A percentile compares a stretch with the other conserved stretches of the same genome.
phyloP scores from a whole-genome alignment of 495 filamentous ascomycete species.

The Alectoria sarmentosa region DNA sequence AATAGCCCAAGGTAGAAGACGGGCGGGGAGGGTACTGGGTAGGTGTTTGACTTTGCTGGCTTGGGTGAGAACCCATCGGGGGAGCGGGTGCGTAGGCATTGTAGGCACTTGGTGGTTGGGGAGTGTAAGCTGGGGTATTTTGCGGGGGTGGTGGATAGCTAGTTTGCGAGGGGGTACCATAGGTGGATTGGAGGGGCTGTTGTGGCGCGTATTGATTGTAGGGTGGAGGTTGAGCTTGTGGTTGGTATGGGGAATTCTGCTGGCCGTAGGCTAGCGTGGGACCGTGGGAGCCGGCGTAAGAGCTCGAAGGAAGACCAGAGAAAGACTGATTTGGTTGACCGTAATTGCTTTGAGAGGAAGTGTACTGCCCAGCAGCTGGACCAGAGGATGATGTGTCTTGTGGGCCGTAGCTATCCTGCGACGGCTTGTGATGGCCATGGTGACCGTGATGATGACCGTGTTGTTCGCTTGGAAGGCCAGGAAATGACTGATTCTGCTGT shows the following conservation, averaged over 20 bases:
- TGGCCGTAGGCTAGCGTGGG: conserved; percentile 12
- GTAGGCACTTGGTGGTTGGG: conserved; percentile 13
- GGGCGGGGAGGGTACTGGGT: conserved; percentile 14
- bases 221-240: conserved; percentile 9
- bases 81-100: conserved; percentile 12
- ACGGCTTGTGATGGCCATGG: conserved; percentile 7
- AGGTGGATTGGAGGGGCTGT: not conserved
- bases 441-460: conserved; percentile 12
- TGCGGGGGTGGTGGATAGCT: conserved; percentile 12
- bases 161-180: conserved; percentile 14
- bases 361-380: conserved; percentile 8
- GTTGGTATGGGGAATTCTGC: conserved; percentile 5
- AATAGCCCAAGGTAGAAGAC: not conserved
- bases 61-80: conserved; percentile 20
- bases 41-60: conserved; percentile 12
- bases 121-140: conserved; percentile 12
- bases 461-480: conserved; percentile 6
- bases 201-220: conserved; percentile 13
- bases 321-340: conserved; percentile 18
- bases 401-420: conserved; percentile 18
- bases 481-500: not conserved
- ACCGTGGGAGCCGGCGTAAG: conserved; percentile 13
- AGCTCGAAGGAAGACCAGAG: conserved; percentile 2
- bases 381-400: conserved; percentile 7
- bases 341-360: conserved; percentile 6